phyloP scores from a whole-genome alignment of 176 grass and related monocot species.

The Cenchrus americanus region DNA sequence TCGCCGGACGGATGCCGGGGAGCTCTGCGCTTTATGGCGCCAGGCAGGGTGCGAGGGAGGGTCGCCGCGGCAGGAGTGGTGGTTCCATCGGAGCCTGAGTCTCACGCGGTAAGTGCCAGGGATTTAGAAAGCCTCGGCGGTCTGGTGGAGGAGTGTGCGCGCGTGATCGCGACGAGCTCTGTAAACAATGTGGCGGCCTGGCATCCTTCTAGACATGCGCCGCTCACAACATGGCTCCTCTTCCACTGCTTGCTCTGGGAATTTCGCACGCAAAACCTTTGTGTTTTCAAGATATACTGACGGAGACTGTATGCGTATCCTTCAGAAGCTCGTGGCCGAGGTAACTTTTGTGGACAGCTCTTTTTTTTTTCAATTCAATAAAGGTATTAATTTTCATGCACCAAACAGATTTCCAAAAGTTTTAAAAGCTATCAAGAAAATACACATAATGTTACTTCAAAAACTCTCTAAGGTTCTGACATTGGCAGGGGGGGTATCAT shows the following conservation, averaged over 20 bases:
- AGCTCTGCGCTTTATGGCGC: constrained; percentile 41
- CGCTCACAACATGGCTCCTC: constrained; percentile 1
- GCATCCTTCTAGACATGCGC: constrained; percentile 51
- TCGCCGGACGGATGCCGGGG: neutral
- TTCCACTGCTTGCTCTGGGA: neutral
- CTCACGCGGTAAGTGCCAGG: constrained; percentile 59
- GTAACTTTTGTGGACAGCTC: neutral
- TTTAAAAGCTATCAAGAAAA: neutral
- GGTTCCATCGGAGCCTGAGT: constrained; percentile 34
- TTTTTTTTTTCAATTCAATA: neutral
- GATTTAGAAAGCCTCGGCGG: constrained; percentile 57
- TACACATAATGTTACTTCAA: neutral
- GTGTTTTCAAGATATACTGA: neutral
- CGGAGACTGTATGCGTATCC: neutral
- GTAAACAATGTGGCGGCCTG: constrained; percentile 37
- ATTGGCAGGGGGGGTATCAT: neutral
- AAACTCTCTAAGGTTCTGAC: neutral
- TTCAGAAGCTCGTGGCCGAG: neutral
- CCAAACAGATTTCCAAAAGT: neutral
- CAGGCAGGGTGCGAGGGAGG: neutral
- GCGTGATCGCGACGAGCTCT: constrained; percentile 17
- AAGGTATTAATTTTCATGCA: neutral
- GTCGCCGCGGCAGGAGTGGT: neutral
- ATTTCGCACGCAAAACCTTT: constrained; percentile 6
- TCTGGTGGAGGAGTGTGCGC: constrained; percentile 37